Conservation (phyloP, 1,284 basidiomycete species). For the Microbotryum saponariae region DNA sequence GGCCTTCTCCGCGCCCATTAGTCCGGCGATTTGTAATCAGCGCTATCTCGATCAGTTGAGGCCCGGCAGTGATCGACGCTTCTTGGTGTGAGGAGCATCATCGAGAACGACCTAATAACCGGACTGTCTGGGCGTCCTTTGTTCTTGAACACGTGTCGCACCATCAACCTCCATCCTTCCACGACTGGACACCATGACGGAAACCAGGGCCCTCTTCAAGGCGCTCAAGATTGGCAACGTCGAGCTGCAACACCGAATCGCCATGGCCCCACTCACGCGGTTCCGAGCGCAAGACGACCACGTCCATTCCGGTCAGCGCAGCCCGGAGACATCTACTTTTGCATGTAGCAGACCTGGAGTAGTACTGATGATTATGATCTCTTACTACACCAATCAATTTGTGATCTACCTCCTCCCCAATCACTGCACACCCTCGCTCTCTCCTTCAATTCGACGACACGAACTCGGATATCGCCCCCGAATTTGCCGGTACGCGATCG, state of each 20-base stretch:
- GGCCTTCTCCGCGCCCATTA: too few relatives aligned
- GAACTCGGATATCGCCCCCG: background rate
- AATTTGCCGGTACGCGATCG: too few relatives aligned
- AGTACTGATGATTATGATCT: background rate
- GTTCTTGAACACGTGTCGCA: too few relatives aligned
- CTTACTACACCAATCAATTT: too few relatives aligned
- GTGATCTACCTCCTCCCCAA: background rate
- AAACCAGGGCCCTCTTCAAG: slow-evolving; percentile 41
- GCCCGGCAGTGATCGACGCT: too few relatives aligned
- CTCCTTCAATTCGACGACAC: background rate
- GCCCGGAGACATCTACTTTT: too few relatives aligned
- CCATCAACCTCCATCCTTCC: too few relatives aligned
- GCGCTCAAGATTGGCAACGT: slow-evolving; percentile 47
- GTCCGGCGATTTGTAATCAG: too few relatives aligned
- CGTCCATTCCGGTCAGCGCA: slow-evolving; percentile 15
- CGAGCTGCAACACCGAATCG: slow-evolving; percentile 47
- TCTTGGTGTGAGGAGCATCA: too few relatives aligned
- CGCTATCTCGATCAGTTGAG: too few relatives aligned
- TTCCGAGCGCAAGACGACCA: slow-evolving; percentile 38
- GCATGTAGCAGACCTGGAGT: background rate
- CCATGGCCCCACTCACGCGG: slow-evolving; percentile 49
- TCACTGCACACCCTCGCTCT: background rate
- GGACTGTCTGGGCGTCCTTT: too few relatives aligned
- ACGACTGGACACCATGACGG: background rate
- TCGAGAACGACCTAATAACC: too few relatives aligned